phyloP scores from a whole-genome alignment of 164 flowering plant genomes.

The Stephania japonica region DNA sequence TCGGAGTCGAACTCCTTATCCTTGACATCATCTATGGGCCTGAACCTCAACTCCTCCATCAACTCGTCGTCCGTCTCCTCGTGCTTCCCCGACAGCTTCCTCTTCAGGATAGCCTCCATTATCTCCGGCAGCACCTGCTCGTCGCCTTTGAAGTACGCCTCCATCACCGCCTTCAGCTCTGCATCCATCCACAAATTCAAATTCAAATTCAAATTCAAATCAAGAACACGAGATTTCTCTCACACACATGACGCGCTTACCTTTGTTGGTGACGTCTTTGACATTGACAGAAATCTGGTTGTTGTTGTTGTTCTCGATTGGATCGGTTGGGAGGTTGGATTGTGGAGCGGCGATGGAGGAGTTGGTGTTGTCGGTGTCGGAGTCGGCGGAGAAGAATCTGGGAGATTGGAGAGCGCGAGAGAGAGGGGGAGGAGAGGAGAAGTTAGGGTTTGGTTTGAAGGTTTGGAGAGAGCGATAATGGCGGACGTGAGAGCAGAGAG shows the following conservation, averaged over 20 bases:
- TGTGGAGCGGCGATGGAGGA: conserved; percentile 19
- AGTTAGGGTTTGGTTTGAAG: conserved; percentile 10
- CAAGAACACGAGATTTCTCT: no score
- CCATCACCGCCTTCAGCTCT: conserved; percentile 52
- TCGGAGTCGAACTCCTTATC: conserved; percentile 58
- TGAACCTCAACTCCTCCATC: conserved; percentile 38
- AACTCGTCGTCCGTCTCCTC: conserved; percentile 73
- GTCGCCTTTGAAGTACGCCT: conserved; percentile 51
- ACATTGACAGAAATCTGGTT: conserved; percentile 13
- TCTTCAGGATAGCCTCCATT: conserved; percentile 47
- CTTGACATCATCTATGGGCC: conserved; percentile 42
- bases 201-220: no score
- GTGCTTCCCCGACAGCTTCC: conserved; percentile 53
- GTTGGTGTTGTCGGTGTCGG: conserved; percentile 22
- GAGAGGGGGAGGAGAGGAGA: conserved; percentile 10
- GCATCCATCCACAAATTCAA: background rate
- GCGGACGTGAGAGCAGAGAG: conserved; percentile 18
- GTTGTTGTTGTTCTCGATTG: conserved; percentile 17
- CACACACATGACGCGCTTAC: conserved; percentile 15
- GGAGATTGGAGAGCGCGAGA: conserved; percentile 12
- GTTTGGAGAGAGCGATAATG: conserved; percentile 11
- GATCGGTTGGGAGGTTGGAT: conserved; percentile 1
- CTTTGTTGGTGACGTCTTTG: conserved; percentile 42
- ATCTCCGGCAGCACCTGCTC: conserved; percentile 51
- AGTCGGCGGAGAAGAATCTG: conserved; percentile 36